These are phyloP conservation scores for Capillidium heterosporum DNA, from an alignment of 371 early-diverging fungal genomes.

Conservation along the genomic window DNA sequence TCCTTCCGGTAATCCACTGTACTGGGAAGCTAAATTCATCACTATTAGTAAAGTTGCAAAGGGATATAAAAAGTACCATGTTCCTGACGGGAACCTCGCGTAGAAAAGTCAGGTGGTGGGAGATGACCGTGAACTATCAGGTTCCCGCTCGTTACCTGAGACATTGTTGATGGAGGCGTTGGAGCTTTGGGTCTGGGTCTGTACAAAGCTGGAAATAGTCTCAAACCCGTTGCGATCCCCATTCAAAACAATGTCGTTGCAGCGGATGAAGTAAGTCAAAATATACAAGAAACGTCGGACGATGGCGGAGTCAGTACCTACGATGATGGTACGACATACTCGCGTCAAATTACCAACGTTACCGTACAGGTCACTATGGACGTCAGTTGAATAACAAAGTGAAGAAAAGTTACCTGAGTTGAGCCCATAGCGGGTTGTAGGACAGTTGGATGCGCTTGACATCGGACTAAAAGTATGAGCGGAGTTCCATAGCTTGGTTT, in stretches of 20 bases:
- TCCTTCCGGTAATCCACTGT: too few relatives aligned
- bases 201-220: neutral
- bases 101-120: too few relatives aligned
- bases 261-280: constrained; percentile 38
- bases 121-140: too few relatives aligned
- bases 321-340: constrained; percentile 33
- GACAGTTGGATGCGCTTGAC: constrained; percentile 20
- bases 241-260: constrained; percentile 40
- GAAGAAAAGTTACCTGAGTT: constrained; percentile 20
- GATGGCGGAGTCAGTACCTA: constrained; percentile 24
- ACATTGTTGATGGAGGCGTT: too few relatives aligned
- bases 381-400: neutral
- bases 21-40: constrained; percentile 8
- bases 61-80: neutral
- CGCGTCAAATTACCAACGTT: constrained; percentile 28
- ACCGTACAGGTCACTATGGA: constrained; percentile 33
- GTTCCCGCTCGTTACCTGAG: too few relatives aligned
- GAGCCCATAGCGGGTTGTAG: constrained; percentile 50
- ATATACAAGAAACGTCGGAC: constrained; percentile 34
- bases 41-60: neutral
- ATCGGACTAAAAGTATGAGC: neutral
- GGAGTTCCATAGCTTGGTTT: neutral
- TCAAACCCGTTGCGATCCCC: constrained; percentile 13
- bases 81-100: neutral
- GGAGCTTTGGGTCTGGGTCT: too few relatives aligned